Percentiles rank a stretch among this genome's conserved stretches.
phyloP scores from a whole-genome alignment of 139 green algal species.

The Penium margaritaceum region DNA sequence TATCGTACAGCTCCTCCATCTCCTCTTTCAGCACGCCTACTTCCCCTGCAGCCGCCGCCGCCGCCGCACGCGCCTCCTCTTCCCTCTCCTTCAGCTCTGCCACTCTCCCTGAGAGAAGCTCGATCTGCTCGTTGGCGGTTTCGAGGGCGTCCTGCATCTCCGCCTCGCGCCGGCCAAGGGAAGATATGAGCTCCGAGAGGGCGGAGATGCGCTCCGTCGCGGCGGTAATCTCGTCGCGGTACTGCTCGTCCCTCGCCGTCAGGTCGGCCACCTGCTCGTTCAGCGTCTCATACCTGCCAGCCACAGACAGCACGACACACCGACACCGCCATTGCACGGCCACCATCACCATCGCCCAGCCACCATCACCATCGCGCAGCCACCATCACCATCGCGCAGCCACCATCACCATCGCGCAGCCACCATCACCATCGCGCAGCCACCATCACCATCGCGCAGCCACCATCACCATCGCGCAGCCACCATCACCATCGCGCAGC shows the following conservation, averaged over 20 bases:
- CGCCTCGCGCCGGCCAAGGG: background rate
- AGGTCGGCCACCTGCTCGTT: background rate
- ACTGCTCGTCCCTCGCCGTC: background rate
- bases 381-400: too few species aligned
- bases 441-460: too few species aligned
- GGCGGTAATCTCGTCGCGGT: background rate
- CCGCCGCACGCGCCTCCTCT: background rate
- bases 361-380: too few species aligned
- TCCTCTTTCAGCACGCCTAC: background rate
- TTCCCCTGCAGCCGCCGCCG: background rate
- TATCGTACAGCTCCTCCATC: background rate
- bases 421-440: too few species aligned
- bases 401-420: too few species aligned
- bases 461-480: too few species aligned
- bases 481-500: too few species aligned
- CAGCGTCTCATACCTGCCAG: conserved; percentile 5
- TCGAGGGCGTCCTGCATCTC: conserved; percentile 1
- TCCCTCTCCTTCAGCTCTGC: conserved; percentile 1
- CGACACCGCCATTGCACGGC: too few species aligned
- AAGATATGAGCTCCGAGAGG: background rate
- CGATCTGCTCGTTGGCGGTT: conserved; percentile 3
- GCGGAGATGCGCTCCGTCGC: background rate
- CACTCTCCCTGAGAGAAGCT: background rate
- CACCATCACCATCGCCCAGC: too few species aligned
- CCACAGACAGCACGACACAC: too few species aligned